Base-by-base conservation (phyloP, 2,329 filamentous ascomycete species). In the Hypoxylon sp. region DNA sequence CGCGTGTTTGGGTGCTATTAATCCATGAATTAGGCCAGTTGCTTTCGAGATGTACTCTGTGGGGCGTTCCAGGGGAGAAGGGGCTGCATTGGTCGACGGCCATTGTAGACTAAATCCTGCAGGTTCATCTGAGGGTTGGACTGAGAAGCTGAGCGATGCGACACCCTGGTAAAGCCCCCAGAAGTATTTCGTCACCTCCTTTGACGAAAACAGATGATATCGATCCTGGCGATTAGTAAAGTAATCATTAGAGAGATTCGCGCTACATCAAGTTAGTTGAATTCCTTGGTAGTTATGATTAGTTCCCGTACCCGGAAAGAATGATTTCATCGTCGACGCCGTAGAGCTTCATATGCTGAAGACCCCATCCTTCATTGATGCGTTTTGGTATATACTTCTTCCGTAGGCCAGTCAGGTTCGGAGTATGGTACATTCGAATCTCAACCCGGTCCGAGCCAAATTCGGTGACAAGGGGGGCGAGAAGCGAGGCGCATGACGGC, bases 281-380 rank as follows among this genome's bases (percentile, higher is more conserved):
- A 15, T 41, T 19, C 26, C 7, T 39, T 8, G 10, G 15, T 17
- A 7, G 6, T 11, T 3, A n/a, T n/a, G 24, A 1, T 41, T n/a
- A 19, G 52, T 56, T 2, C 48, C 7, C 81, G 66, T 84, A 92
- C 87, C 93, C 94, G 6, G 94, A 97, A 72, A 99, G 87, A 68
- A 99, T 94, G 60, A 99, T 91, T 77, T 97, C 93, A 73, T 99
- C 93, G 72, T 99, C 95, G 20, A 97, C 82, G 0, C 95, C 95
- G 71, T 99, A 99, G 0, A 99, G 83, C 83, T 99, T 99, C 94
- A 99, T 99, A 75, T 99, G 95, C 76, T 99, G 95, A 64, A 99
- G 79, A 1, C 95, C 95, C 95, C 95, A 99, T 17, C 95, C 95
- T 79, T 99, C 95, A 71, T 99, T 99, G 75, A 99, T 94, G 19